Evolutionary conservation across 345 rosid species (phyloP), one percentile per base, ranked within the genome.

Genomic region (Carallia brachiata): DNA sequence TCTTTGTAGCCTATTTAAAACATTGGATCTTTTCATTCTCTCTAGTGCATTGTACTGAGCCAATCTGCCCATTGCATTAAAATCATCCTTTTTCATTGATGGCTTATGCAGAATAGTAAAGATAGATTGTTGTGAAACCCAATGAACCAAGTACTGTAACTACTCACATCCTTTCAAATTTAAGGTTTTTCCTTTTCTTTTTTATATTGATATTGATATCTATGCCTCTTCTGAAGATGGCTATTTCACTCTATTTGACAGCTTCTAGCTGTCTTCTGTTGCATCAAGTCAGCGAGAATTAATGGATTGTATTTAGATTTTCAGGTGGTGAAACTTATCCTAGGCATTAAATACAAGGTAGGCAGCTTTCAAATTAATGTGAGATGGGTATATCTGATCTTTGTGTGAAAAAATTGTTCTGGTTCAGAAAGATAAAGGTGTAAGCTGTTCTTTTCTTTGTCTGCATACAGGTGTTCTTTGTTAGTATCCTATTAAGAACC

Each of bases 261-360:
- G 78, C 78, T 83, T 87, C 79, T 83, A 79, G 84, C 91, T 87
- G 88, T 83, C 86, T 62, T 77, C 87, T 73, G 75, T 72, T 76
- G 70, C 65, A 76, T 64, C 9, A 70, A 79, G 80, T 79, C 84
- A 77, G 85, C 81, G 84, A 83, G 73, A 79, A 80, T 83, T 72
- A 74, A 80, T 69, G 70, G 75, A 67, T 28, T 36, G 6, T 59
- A 7, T 73, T 72, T 74, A 73, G 80, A 75, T 75, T 81, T 81
- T 76, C 85, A 80, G 86, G 72, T 65, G 79, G 69, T 66, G 65
- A 70, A 12, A 40, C 23, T 71, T 72, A 70, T 70, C 78, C 56
- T 62, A 47, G 34, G 66, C 82, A 72, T 74, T 72, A 70, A 57
- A 63, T 36, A 57, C 10, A 66, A 63, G 19, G 61, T 48, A 61